A percentile compares a stretch with the other conserved stretches of the same genome.
These are phyloP conservation scores for Sphaerostilbella broomeana DNA, from an alignment of 2,329 filamentous ascomycete species.

Conservation along the genomic window DNA sequence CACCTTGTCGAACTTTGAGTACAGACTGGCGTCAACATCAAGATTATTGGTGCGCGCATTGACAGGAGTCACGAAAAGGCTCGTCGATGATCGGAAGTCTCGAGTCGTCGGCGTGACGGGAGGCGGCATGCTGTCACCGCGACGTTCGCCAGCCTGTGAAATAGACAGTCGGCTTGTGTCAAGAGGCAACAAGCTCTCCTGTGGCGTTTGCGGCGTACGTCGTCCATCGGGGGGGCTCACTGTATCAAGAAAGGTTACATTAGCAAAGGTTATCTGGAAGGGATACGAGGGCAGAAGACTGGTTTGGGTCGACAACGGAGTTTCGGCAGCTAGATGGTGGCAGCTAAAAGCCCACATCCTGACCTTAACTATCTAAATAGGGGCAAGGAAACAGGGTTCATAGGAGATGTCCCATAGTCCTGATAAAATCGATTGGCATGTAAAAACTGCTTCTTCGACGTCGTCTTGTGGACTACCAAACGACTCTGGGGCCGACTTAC, in stretches of 20 bases:
- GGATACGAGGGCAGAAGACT: constrained; percentile 19
- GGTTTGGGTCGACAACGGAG: constrained; percentile 13
- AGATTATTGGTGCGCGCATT: constrained; percentile 65
- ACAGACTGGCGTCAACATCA: constrained; percentile 63
- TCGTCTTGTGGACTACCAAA: constrained; percentile 11
- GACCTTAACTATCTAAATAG: constrained; percentile 31
- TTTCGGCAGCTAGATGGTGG: constrained; percentile 27
- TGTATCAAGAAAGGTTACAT: constrained; percentile 41
- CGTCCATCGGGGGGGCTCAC: constrained; percentile 56
- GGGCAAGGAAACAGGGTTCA: constrained; percentile 29
- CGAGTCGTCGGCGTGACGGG: constrained; percentile 72
- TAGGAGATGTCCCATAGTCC: constrained; percentile 27
- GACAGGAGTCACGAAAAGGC: constrained; percentile 58
- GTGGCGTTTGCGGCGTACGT: constrained; percentile 70
- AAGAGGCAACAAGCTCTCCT: constrained; percentile 64
- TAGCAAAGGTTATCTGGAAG: constrained; percentile 43
- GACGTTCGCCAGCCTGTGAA: constrained; percentile 48
- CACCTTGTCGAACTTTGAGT: constrained; percentile 71
- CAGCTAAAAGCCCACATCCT: constrained; percentile 27
- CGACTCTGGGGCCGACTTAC: constrained; percentile 36
- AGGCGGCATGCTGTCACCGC: constrained; percentile 42
- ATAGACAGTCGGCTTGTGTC: constrained; percentile 82
- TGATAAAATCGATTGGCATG: constrained; percentile 21
- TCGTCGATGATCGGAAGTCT: constrained; percentile 44
- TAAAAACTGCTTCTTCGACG: constrained; percentile 15